Conservation (phyloP, 23 red algal genomes). For the Gracilaria gracilis region DNA sequence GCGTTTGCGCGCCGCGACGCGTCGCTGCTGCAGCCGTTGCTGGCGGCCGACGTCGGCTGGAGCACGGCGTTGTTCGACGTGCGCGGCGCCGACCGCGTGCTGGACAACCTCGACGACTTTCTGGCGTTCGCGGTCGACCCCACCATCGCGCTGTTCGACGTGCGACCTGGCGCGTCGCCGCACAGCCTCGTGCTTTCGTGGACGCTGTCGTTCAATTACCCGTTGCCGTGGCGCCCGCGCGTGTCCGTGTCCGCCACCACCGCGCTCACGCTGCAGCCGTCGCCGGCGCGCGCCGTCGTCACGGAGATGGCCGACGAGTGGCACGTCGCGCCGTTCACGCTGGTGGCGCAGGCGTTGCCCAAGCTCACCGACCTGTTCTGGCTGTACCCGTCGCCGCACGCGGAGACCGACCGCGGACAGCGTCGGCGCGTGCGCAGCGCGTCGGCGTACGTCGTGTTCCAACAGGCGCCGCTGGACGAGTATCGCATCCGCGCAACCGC, state of each 20-base stretch:
- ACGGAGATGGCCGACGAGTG: conserved; percentile 27
- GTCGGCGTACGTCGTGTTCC: neutral
- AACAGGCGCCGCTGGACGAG: conserved; percentile 35
- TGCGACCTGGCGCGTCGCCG: neutral
- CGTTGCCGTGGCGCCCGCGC: conserved; percentile 66
- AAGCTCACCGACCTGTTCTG: conserved; percentile 48
- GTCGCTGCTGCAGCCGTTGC: neutral
- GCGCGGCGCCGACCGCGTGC: neutral
- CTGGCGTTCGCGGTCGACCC: conserved; percentile 46
- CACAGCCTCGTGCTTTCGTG: conserved; percentile 9
- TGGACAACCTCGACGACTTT: conserved; percentile 29
- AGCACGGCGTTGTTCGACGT: conserved; percentile 31
- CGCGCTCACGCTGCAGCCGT: neutral
- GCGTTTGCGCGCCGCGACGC: neutral
- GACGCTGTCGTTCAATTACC: conserved; percentile 65
- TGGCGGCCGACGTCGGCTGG: conserved; percentile 18
- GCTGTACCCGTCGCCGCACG: conserved; percentile 52
- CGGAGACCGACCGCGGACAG: conserved; percentile 47
- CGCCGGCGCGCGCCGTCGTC: too few relatives aligned
- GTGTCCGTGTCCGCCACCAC: conserved; percentile 29
- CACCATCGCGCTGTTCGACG: conserved; percentile 37
- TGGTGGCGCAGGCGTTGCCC: conserved; percentile 45
- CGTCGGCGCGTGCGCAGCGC: neutral
- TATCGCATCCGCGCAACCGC: neutral
- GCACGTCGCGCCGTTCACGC: conserved; percentile 17